A percentile compares a stretch with the other conserved stretches of the same genome.
Evolutionary conservation across 306 rosid species (phyloP).

Genomic region (Quercus aquifolioides): DNA sequence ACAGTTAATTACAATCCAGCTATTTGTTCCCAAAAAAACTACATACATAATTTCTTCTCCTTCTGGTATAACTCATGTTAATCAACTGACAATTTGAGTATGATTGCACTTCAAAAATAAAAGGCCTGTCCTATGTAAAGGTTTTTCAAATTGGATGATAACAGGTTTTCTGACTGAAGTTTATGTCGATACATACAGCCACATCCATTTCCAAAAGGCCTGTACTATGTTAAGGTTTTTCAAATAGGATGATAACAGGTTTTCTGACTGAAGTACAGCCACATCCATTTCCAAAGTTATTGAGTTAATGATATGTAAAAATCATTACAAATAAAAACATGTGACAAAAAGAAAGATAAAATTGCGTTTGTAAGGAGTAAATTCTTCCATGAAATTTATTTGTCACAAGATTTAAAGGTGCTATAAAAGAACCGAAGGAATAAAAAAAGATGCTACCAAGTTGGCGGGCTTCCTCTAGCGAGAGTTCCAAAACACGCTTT

Average conservation of each 20-base stretch:
- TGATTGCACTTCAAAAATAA: background rate
- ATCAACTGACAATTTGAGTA: background rate
- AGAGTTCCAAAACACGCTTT: constrained; percentile 95
- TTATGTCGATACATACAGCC: background rate
- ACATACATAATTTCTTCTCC: background rate
- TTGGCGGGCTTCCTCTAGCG: constrained; percentile 98
- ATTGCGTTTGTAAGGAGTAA: no score
- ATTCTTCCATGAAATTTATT: background rate
- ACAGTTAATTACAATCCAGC: background rate
- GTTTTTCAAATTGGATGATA: background rate
- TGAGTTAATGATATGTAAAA: background rate
- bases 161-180: background rate
- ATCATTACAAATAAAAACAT: background rate
- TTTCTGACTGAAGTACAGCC: background rate
- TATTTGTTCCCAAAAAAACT: background rate
- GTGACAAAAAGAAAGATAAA: background rate
- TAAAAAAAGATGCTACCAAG: constrained; percentile 53
- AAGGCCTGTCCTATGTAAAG: background rate
- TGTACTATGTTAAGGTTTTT: background rate
- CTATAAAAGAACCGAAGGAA: background rate
- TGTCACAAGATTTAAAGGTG: background rate
- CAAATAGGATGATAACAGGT: no score
- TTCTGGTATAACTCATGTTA: background rate
- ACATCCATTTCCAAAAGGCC: no score
- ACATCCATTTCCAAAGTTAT: background rate